A percentile compares a stretch with the other conserved stretches of the same genome.
Conservation (phyloP, 129 eudicot species). For the Dittrichia graveolens region DNA sequence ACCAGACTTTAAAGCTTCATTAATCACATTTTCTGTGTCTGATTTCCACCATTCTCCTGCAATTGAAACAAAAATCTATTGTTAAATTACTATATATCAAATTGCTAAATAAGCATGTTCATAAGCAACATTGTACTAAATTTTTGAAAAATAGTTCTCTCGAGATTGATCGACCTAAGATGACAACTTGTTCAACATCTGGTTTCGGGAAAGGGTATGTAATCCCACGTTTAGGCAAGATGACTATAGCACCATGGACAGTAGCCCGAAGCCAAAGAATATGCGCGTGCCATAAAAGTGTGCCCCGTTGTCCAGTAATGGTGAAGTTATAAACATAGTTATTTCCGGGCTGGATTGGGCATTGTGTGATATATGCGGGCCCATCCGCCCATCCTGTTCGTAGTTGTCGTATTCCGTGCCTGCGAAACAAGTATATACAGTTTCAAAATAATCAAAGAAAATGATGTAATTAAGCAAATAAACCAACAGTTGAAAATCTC, state of each 20-base stretch:
- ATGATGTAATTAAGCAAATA: background rate
- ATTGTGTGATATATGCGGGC: constrained; percentile 83
- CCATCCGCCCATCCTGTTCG: constrained; percentile 95
- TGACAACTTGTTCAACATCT: constrained; percentile 60
- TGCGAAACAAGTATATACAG: constrained; percentile 4
- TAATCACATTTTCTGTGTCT: constrained; percentile 71
- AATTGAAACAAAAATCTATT: constrained; percentile 10
- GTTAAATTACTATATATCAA: background rate
- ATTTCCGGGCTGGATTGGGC: constrained; percentile 77
- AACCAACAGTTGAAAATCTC: background rate
- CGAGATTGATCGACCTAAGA: constrained; percentile 47
- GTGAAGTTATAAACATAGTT: constrained; percentile 77
- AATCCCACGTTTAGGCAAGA: constrained; percentile 71
- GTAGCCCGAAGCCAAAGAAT: constrained; percentile 81
- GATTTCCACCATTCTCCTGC: constrained; percentile 94
- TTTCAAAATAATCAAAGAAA: background rate
- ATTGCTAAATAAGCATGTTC: background rate
- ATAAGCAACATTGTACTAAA: no score
- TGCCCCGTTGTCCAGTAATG: constrained; percentile 78
- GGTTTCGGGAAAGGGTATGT: constrained; percentile 89
- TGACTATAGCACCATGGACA: constrained; percentile 74
- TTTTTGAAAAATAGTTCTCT: background rate
- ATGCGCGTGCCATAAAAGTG: constrained; percentile 88
- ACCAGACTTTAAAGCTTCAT: constrained; percentile 73
- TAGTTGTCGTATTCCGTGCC: constrained; percentile 87